Conservation (phyloP, 805 yeast genomes). For the Kuraishia piskuri region DNA sequence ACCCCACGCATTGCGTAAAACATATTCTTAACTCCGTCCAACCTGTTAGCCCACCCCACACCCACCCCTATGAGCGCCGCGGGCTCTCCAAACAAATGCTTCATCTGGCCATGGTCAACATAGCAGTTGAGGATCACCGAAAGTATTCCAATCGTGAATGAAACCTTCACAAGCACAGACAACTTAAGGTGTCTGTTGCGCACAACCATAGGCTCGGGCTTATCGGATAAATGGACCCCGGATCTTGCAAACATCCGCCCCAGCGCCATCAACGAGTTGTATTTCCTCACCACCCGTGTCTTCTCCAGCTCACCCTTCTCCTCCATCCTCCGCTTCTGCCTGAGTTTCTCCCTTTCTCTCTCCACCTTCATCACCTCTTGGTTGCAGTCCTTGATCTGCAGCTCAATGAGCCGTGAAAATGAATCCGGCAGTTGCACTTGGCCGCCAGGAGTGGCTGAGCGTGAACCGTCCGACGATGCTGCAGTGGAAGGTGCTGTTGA, state of each 20-base stretch:
- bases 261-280: background rate
- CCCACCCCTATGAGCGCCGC: background rate
- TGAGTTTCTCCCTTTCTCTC: background rate
- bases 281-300: background rate
- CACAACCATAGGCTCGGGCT: background rate
- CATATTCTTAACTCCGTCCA: background rate
- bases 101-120: background rate
- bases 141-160: constrained; percentile 1
- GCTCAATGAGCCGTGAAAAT: background rate
- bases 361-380: background rate
- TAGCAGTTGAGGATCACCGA: constrained; percentile 1
- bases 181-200: background rate
- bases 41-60: background rate
- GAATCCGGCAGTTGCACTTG: too few species aligned
- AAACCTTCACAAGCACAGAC: constrained; percentile 1
- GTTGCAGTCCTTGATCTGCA: background rate
- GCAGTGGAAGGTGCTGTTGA: too few species aligned
- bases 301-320: background rate
- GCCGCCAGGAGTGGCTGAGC: too few species aligned
- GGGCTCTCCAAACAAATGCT: background rate
- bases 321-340: background rate
- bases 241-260: background rate
- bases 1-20: too few species aligned
- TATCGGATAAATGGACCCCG: background rate
- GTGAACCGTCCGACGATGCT: too few species aligned